Percentiles rank a stretch among this genome's conserved stretches.
Conservation (phyloP, 2,329 filamentous ascomycete genomes). For the Fusarium verticillioides region DNA sequence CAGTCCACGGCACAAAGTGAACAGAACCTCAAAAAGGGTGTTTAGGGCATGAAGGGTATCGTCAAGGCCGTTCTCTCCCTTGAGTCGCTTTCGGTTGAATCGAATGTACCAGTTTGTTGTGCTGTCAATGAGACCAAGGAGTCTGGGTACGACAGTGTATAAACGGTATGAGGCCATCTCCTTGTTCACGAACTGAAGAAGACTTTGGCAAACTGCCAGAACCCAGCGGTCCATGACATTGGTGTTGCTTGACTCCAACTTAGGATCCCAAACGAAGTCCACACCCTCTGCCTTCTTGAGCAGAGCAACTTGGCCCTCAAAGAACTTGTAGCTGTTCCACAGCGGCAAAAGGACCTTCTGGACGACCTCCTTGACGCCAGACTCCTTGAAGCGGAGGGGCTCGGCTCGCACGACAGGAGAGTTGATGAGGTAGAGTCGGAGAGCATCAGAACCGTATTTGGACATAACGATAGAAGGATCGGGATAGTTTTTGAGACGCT, state of each 20-base stretch:
- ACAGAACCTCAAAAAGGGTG: constrained; percentile 92
- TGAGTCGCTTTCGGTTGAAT: constrained; percentile 90
- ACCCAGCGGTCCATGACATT: constrained; percentile 99
- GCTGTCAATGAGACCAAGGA: constrained; percentile 88
- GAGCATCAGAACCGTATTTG: constrained; percentile 89
- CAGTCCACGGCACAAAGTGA: constrained; percentile 85
- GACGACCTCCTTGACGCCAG: constrained; percentile 93
- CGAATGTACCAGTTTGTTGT: constrained; percentile 99
- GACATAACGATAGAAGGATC: constrained; percentile 86
- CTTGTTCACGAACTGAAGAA: constrained; percentile 89
- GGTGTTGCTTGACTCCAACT: constrained; percentile 77
- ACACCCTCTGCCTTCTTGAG: constrained; percentile 85
- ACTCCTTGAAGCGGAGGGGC: constrained; percentile 89
- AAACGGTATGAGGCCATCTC: constrained; percentile 86
- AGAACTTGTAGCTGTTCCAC: constrained; percentile 98
- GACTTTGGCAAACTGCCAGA: constrained; percentile 88
- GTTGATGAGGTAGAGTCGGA: constrained; percentile 96
- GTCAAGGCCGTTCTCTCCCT: constrained; percentile 86
- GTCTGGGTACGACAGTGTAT: constrained; percentile 90
- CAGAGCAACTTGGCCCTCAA: constrained; percentile 85
- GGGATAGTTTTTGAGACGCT: constrained; percentile 95
- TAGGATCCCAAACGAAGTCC: constrained; percentile 82
- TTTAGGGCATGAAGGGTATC: constrained; percentile 93
- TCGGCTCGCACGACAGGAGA: constrained; percentile 94
- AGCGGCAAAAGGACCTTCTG: constrained; percentile 89